Base-by-base conservation (phyloP, 2,329 filamentous ascomycete genomes). In the Eutypella sp. region DNA sequence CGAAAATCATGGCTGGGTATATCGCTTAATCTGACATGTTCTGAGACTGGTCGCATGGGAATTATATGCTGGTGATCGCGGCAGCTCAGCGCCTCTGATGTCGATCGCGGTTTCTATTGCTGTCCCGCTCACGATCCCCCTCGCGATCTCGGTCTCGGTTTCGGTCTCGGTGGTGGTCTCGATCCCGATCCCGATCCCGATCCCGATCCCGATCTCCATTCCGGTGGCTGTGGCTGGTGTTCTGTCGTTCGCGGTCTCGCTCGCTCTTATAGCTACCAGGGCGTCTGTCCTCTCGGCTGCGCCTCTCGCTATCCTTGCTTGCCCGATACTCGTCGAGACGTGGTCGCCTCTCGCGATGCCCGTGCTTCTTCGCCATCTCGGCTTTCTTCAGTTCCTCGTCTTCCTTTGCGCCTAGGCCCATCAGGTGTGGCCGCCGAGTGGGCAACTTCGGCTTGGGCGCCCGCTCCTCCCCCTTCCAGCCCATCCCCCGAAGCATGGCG, bases 371-470 rank as follows among this genome's bases (percentile, higher is more conserved):
- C 25, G 71, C 73, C 47, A 73, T 73, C 57, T 79, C 78, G 46
- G 78, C 76, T 45, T 80, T 81, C 48, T 86, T 87, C 11, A 90
- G 85, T 31, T 76, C 81, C 40, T 86, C 82, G 15, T 89, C 76
- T 59, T 89, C 83, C 61, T 92, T 96, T 10, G 91, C 91, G 3
- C 92, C 93, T 7, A 97, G 84, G 0, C 93, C 93, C 9, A 97
- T 73, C 46, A 95, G 77, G 47, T 89, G 89, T 15, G 89, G 85
- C 41, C 91, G 80, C 42, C 83, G 77, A 60, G 86, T 84, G 13
- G 83, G 74, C 29, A 82, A 74, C 54, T 86, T 86, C 5, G 69
- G 64, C 39, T 67, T 74, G 3, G 72, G 65, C 2, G 74, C 76
- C 40, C 73, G 68, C 50, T 75, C 71, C 45, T 82, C 78, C 65